These are phyloP conservation scores for Zygoascus tannicola DNA, from an alignment of 805 yeast species.

Conservation along the genomic window DNA sequence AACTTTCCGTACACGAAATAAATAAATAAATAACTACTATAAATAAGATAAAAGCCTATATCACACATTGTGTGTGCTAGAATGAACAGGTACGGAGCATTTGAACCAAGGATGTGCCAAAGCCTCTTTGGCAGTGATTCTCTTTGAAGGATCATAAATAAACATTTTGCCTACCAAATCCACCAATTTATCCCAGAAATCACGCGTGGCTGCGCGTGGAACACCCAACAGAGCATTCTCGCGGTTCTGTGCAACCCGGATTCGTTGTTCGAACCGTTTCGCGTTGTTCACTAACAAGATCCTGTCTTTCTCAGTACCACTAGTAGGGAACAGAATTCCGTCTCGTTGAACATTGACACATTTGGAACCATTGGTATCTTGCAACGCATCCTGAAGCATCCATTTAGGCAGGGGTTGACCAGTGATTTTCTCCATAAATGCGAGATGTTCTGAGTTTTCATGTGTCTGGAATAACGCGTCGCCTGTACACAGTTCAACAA, in stretches of 20 bases:
- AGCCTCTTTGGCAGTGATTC: slow-evolving; percentile 71
- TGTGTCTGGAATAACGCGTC: slow-evolving; percentile 92
- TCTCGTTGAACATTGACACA: slow-evolving; percentile 4
- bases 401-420: slow-evolving; percentile 35
- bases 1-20: too few relatives aligned
- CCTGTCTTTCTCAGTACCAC: slow-evolving; percentile 30
- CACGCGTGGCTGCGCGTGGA: slow-evolving; percentile 20
- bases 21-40: slow-evolving; percentile 1
- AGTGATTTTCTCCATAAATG: slow-evolving; percentile 81
- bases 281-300: slow-evolving; percentile 29
- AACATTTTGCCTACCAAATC: slow-evolving; percentile 60
- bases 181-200: slow-evolving; percentile 76
- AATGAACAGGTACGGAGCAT: not conserved
- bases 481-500: slow-evolving; percentile 86
- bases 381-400: slow-evolving; percentile 17
- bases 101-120: slow-evolving; percentile 73
- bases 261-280: slow-evolving; percentile 24
- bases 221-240: slow-evolving; percentile 1
- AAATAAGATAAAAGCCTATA: slow-evolving; percentile 1
- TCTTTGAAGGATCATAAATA: slow-evolving; percentile 58
- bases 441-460: slow-evolving; percentile 88
- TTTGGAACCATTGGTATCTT: slow-evolving; percentile 13
- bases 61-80: not conserved
- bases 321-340: slow-evolving; percentile 28
- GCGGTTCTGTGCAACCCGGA: slow-evolving; percentile 11